These are phyloP conservation scores for Gyromitra esculenta DNA, from an alignment of 2,329 filamentous ascomycete species.

Conservation along the genomic window DNA sequence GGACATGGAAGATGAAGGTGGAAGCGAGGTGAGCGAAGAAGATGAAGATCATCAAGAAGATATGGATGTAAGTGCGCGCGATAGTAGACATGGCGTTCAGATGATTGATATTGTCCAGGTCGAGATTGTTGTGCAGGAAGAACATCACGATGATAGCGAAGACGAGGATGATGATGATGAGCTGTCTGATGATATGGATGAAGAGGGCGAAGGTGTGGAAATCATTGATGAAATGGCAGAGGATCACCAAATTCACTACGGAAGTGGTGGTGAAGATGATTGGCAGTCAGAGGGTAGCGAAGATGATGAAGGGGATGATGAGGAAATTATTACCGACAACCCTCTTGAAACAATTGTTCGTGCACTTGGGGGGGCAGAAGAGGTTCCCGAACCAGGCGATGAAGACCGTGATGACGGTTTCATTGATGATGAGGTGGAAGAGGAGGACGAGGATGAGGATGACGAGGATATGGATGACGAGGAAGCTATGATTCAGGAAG, in stretches of 20 bases:
- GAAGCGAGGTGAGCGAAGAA: slow-evolving; percentile 85
- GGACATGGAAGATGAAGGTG: slow-evolving; percentile 76
- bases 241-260: slow-evolving; percentile 66
- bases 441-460: slow-evolving; percentile 62
- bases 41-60: slow-evolving; percentile 69
- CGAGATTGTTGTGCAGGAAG: slow-evolving; percentile 81
- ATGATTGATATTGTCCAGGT: slow-evolving; percentile 63
- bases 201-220: slow-evolving; percentile 70
- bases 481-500: slow-evolving; percentile 66
- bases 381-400: slow-evolving; percentile 56
- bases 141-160: slow-evolving; percentile 73
- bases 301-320: slow-evolving; percentile 65
- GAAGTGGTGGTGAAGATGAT: slow-evolving; percentile 67
- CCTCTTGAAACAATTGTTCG: slow-evolving; percentile 55
- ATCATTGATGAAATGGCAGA: slow-evolving; percentile 68
- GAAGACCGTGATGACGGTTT: slow-evolving; percentile 58
- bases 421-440: slow-evolving; percentile 67
- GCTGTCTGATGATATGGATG: slow-evolving; percentile 67
- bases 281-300: slow-evolving; percentile 55
- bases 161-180: slow-evolving; percentile 70
- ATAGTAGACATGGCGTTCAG: slow-evolving; percentile 27
- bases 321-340: slow-evolving; percentile 60
- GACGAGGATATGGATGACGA: slow-evolving; percentile 66
- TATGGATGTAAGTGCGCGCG: slow-evolving; percentile 57
- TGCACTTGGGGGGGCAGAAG: slow-evolving; percentile 52